Evolutionary conservation across 1,284 basidiomycete genomes (phyloP), one percentile per base, ranked within the genome.

Genomic region (Lignosus rhinocerotis): DNA sequence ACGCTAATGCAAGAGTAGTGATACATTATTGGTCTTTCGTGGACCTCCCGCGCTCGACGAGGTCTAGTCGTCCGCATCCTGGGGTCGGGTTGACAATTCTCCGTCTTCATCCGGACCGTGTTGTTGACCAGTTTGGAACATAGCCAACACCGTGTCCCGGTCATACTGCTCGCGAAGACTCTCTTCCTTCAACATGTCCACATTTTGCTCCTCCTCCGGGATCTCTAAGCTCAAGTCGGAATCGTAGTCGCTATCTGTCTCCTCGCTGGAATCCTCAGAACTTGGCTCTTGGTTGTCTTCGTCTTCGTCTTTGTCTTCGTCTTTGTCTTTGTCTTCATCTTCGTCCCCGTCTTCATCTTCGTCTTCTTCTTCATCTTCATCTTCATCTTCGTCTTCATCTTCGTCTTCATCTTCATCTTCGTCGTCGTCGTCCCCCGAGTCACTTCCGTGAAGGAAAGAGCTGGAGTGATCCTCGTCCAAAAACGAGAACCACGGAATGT

Each of bases 401-500:
- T 52, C 51, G 1, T 31, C 33, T 3, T 42, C 55, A 6, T 41
- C 36, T 4, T 44, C 44, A 17, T 51, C 51, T 10, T 33, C 36
- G 12, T 52, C 51, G 1, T 31, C 33, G 7, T 34, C 55, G 4
- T 41, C 44, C 8, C 38, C 44, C 14, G 34, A 43, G 14, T 44
- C 39, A 16, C 36, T 38, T n/a, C 39, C 49, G 30, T 14, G 14
- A 5, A 44, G 17, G 36, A n/a, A 51, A 14, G 38, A 31, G 42
- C 31, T 21, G 14, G 52, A 17, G 9, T 50, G 34, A 19, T 58
- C 57, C 0, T 58, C 57, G 11, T 19, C n/a, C 2, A 30, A 11
- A 6, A 51, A 30, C 14, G 34, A 52, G 34, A 58, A 54, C 47
- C 57, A 58, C 25, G 51, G 51, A 8, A 58, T 45, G 32, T 54